Evolutionary conservation across 768 basidiomycete species (phyloP), one percentile per base, ranked within the genome.

Genomic region (Gloeopeniophorella convolvens): DNA sequence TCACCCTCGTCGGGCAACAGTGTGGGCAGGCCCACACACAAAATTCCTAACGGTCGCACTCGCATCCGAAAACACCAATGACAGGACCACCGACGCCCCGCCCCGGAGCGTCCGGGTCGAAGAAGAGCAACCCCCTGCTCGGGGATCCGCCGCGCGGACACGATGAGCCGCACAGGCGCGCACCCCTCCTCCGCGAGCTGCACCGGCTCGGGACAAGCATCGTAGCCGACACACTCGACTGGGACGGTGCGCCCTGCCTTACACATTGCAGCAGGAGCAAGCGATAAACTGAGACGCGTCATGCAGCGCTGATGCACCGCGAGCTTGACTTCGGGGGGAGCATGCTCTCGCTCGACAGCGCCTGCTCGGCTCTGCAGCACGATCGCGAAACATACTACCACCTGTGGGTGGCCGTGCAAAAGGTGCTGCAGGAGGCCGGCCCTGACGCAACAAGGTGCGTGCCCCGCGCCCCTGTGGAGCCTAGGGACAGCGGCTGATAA

Each of bases 371-470:
- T 7, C 41, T 53, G 11, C 18, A 35, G 15, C 21, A 7, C 8
- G 56, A 55, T 39, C 31, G 12, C 40, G 56, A 57, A 40, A 42
- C 48, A 5, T 55, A 49, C 35, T 55, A 55, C 40, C 41, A 34
- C 32, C 56, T 57, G 47, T 57, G 56, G 56, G 32, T 57, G 40
- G 56, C 56, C 23, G 56, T 50, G 52, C 56, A 30, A 42, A 57
- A 55, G 47, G 51, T 50, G 48, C 46, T 55, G 24, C 45, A 35
- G 28, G 55, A 56, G 51, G 42, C 27, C 27, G 23, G 16, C 26
- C 37, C n/a, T n/a, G n/a, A n/a, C n/a, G n/a, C n/a, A n/a, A n/a
- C n/a, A n/a, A n/a, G 37, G 37, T 39, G 37, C 13, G 42, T 43
- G 30, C 5, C 36, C 30, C 21, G 30, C 34, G 5, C 30, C 26